A percentile compares a stretch with the other conserved stretches of the same genome.
Conservation (phyloP, 257 asterid genomes). For the Lycium barbarum region DNA sequence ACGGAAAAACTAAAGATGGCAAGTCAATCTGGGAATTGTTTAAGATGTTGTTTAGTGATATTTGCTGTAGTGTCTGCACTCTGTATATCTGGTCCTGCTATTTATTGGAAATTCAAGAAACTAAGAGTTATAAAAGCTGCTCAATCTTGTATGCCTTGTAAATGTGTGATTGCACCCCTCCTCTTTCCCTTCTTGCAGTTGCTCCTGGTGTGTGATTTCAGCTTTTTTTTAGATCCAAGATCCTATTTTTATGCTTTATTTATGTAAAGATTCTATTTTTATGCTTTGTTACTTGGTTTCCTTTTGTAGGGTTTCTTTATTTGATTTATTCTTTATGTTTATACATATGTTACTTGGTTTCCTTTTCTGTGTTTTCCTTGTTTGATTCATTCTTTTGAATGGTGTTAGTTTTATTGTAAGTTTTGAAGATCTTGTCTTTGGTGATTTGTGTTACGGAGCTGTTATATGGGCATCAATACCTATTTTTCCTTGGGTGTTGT, state of each 20-base stretch:
- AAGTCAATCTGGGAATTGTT: slow-evolving; percentile 81
- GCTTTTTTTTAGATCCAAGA: slow-evolving; percentile 32
- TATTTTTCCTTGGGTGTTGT: not conserved
- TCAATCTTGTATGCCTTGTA: slow-evolving; percentile 80
- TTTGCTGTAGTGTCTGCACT: slow-evolving; percentile 96
- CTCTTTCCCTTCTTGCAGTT: slow-evolving; percentile 81
- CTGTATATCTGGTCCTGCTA: slow-evolving; percentile 95
- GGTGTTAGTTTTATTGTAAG: not conserved
- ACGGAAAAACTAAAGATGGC: slow-evolving; percentile 52
- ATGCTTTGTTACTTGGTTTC: not conserved
- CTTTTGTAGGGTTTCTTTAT: not conserved
- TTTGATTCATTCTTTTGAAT: not conserved
- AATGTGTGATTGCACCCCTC: slow-evolving; percentile 92
- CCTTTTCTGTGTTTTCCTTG: not conserved
- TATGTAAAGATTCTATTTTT: not conserved
- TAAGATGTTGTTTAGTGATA: slow-evolving; percentile 86
- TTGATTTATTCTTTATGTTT: not conserved
- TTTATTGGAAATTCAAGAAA: slow-evolving; percentile 88
- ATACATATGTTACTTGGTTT: not conserved
- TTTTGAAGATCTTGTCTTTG: not conserved
- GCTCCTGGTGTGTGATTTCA: slow-evolving; percentile 72
- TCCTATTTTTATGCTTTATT: not conserved
- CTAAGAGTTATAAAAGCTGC: slow-evolving; percentile 54
- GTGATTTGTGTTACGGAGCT: not conserved
- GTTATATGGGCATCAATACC: not conserved